Evolutionary conservation across 805 yeast species (phyloP).

Genomic region (Saturnispora gosingensis): DNA sequence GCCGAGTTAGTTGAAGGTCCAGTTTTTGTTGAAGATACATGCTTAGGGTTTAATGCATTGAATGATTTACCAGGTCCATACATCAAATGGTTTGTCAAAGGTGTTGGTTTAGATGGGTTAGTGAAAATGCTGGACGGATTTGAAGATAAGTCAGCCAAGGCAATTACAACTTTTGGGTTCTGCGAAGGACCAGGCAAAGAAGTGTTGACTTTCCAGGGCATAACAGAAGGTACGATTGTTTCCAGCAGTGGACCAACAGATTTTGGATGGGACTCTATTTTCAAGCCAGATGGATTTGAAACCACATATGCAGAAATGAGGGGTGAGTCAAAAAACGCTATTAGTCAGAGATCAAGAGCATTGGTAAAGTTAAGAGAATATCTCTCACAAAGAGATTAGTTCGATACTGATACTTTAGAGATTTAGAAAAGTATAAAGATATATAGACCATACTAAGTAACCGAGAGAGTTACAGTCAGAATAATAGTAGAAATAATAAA

Average conservation of each 20-base stretch:
- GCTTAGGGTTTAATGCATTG: constrained; percentile 72
- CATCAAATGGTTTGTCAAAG: constrained; percentile 79
- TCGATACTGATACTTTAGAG: neutral
- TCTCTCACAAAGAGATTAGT: constrained; percentile 3
- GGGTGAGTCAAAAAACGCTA: constrained; percentile 61
- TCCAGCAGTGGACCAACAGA: constrained; percentile 64
- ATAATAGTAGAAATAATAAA: neutral
- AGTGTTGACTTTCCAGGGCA: constrained; percentile 76
- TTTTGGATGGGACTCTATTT: constrained; percentile 94
- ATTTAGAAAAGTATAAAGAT: neutral
- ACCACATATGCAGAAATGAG: constrained; percentile 88
- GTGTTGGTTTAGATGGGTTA: constrained; percentile 67
- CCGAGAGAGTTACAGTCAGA: neutral
- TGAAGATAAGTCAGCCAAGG: constrained; percentile 76
- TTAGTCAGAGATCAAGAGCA: constrained; percentile 85
- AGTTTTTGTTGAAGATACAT: constrained; percentile 92
- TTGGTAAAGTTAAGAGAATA: constrained; percentile 59
- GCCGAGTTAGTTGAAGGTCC: constrained; percentile 59
- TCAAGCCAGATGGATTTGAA: constrained; percentile 68
- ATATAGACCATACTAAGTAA: neutral
- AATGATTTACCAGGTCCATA: constrained; percentile 84
- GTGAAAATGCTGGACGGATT: constrained; percentile 72
- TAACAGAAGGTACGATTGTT: constrained; percentile 74
- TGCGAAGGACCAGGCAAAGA: constrained; percentile 71
- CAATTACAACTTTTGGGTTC: constrained; percentile 88